A percentile compares a stretch with the other conserved stretches of the same genome.
These are phyloP conservation scores for Poronia punctata DNA, from an alignment of 495 filamentous ascomycete genomes.

Conservation along the genomic window DNA sequence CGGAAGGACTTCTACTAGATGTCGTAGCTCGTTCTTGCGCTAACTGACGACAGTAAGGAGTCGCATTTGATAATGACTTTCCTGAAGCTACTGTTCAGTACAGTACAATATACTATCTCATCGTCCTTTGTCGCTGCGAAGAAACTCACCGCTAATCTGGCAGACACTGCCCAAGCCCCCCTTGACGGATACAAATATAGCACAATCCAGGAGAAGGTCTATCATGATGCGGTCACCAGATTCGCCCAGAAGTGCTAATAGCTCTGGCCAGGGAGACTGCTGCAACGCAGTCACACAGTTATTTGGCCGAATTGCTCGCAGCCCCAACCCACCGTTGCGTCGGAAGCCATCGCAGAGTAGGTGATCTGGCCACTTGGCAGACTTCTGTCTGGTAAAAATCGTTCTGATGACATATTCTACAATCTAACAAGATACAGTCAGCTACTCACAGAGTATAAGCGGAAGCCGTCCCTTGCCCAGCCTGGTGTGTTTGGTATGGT, in stretches of 20 bases:
- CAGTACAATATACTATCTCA: no score
- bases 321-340: conserved; percentile 34
- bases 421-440: conserved; percentile 48
- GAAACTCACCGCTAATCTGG: conserved; percentile 67
- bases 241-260: conserved; percentile 63
- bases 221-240: conserved; percentile 80
- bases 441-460: conserved; percentile 3
- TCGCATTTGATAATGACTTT: conserved; percentile 31
- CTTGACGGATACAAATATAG: conserved; percentile 63
- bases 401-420: conserved; percentile 76
- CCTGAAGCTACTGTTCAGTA: no score
- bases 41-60: conserved; percentile 14
- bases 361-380: conserved; percentile 55
- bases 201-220: conserved; percentile 68
- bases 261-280: conserved; percentile 59
- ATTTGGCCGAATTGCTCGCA: conserved; percentile 56
- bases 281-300: conserved; percentile 64
- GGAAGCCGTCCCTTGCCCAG: neutral
- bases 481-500: neutral
- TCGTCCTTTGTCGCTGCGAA: neutral
- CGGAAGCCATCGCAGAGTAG: conserved; percentile 73
- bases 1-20: conserved; percentile 41
- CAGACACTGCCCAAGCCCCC: conserved; percentile 53
- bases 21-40: conserved; percentile 9
- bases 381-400: conserved; percentile 55